Base-by-base conservation (phyloP, 805 yeast genomes). In the Millerozyma miso region DNA sequence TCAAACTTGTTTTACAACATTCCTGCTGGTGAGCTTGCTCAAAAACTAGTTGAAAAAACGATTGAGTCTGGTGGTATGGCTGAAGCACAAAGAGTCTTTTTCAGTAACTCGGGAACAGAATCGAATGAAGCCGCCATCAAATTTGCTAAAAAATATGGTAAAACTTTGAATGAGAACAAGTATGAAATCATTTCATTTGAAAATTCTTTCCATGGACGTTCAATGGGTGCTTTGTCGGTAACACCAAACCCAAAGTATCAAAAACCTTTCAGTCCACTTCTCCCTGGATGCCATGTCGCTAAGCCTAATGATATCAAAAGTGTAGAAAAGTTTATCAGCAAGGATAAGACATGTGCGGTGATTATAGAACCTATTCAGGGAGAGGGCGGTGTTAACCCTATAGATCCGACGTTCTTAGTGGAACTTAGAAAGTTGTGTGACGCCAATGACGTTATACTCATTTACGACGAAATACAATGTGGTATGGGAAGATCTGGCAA, bases 291-390 rank as follows among this genome's bases (percentile, higher is more conserved):
- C 41, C 70, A 74, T 46, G 79, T 79, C 31, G 95, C 91, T 16
- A 70, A 71, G 44, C 73, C 85, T 42, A 76, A 75, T 48, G 81
- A 82, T 53, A 69, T 83, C 33, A 75, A 69, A 38, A 74, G 84
- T 17, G 83, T 88, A 8, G 74, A 79, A 49, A 57, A 64, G 5
- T 59, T 77, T 34, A 76, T 85, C 37, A 69, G 74, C 47, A 59
- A 60, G 46, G 81, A 77, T 3, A 79, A 80, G 50, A 83, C 90
- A 1, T 88, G 96, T 53, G 99, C 90, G 41, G 93, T 93, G 23
- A 93, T 93, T 43, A 82, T 93, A 32, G 99, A 93, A 67, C 99
- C 99, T 17, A 83, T 93, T 45, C 99, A 93, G 71, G 99, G 98
- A 52, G 99, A 91, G 69, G 98, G 99, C 44, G 99, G 99, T 44